Percentiles rank a stretch among this genome's conserved stretches.
Evolutionary conservation across 108 stramenopile species (phyloP).

Genomic region (Craspedostauros australis): DNA sequence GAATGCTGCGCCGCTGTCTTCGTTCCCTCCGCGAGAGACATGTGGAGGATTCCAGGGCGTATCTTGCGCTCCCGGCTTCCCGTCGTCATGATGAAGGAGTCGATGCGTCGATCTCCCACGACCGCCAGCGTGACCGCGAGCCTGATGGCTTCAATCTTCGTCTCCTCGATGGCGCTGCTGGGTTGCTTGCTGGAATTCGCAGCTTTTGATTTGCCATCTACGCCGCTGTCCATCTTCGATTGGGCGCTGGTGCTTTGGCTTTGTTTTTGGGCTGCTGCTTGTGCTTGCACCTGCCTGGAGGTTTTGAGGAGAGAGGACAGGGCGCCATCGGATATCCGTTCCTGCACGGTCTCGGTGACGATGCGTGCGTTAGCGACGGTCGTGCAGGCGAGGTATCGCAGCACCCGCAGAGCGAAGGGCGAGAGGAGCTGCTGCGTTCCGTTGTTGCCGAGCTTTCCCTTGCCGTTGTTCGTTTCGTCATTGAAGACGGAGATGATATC

Average conservation of each 20-base stretch:
- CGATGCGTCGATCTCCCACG: constrained; percentile 24
- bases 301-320: constrained; percentile 12
- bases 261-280: background rate
- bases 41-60: constrained; percentile 34
- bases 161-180: constrained; percentile 8
- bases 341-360: constrained; percentile 33
- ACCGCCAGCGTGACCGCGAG: constrained; percentile 21
- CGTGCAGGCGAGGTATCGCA: constrained; percentile 18
- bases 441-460: constrained; percentile 21
- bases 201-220: background rate
- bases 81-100: constrained; percentile 24
- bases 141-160: constrained; percentile 5
- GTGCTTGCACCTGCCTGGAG: too few relatives aligned
- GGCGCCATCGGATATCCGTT: constrained; percentile 26
- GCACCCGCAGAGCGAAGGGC: constrained; percentile 12
- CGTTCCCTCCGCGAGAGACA: constrained; percentile 35
- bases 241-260: constrained; percentile 1
- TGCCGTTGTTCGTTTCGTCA: constrained; percentile 33
- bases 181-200: background rate
- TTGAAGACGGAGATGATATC: constrained; percentile 35
- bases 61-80: constrained; percentile 45
- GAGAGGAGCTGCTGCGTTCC: constrained; percentile 23
- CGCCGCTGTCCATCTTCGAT: background rate
- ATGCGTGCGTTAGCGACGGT: constrained; percentile 40
- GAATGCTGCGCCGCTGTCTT: background rate